These are phyloP conservation scores for Diaporthe ilicicola DNA, from an alignment of 2,329 filamentous ascomycete genomes.

Conservation along the genomic window DNA sequence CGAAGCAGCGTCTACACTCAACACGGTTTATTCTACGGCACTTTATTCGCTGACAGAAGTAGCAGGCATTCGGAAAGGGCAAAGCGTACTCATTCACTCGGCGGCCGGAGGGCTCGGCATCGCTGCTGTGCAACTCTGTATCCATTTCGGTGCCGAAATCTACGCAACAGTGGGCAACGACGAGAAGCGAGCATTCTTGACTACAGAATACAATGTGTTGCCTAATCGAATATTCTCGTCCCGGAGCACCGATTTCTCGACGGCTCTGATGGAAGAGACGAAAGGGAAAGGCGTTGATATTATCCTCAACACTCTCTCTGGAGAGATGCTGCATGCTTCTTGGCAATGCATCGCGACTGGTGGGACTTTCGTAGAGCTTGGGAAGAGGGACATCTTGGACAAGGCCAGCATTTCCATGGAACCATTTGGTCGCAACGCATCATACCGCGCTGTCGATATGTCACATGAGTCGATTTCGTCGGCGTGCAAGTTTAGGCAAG, in stretches of 20 bases:
- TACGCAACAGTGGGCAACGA: constrained; percentile 30
- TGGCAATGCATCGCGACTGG: constrained; percentile 24
- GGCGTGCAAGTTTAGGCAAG: too few species aligned
- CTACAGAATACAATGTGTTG: too few species aligned
- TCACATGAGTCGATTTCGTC: constrained; percentile 7
- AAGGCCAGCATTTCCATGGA: constrained; percentile 37
- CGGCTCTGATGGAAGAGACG: constrained; percentile 39
- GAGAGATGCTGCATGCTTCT: constrained; percentile 9
- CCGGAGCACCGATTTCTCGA: constrained; percentile 40
- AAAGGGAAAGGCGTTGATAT: constrained; percentile 43
- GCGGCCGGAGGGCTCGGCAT: constrained; percentile 5
- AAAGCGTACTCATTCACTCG: constrained; percentile 24
- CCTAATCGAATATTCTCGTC: constrained; percentile 45
- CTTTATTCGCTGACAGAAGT: neutral
- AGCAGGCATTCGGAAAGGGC: constrained; percentile 27
- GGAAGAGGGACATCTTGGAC: constrained; percentile 28
- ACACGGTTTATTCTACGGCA: constrained; percentile 8
- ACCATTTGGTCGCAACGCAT: constrained; percentile 33
- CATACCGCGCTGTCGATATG: constrained; percentile 36
- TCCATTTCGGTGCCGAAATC: constrained; percentile 30
- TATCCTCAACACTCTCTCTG: constrained; percentile 10
- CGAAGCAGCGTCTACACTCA: constrained; percentile 14
- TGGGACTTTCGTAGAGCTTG: constrained; percentile 30
- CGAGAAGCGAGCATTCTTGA: constrained; percentile 8
- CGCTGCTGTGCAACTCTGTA: constrained; percentile 4